Evolutionary conservation across 78 protist species (phyloP).

Genomic region (Isochrysis galbana): DNA sequence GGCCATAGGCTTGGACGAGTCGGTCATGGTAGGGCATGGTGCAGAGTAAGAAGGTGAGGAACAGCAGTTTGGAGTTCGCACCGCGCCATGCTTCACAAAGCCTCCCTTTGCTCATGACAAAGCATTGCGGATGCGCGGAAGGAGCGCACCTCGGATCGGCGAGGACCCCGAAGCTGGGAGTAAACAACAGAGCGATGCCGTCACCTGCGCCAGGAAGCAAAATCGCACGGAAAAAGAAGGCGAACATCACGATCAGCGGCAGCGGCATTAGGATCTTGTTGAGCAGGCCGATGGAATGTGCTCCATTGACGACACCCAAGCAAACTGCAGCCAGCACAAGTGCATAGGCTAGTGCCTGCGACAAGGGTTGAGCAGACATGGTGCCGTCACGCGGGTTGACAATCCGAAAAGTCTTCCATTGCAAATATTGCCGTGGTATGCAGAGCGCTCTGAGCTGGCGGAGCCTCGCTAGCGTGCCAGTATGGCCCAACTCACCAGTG

Average conservation of each 20-base stretch:
- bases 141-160: too few relatives aligned
- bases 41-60: too few relatives aligned
- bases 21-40: too few relatives aligned
- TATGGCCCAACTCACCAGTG: too few relatives aligned
- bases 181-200: neutral
- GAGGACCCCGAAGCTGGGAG: too few relatives aligned
- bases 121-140: too few relatives aligned
- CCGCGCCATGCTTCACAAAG: too few relatives aligned
- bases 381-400: neutral
- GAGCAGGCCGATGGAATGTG: neutral
- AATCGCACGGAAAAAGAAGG: neutral
- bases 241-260: neutral
- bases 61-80: neutral
- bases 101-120: too few relatives aligned
- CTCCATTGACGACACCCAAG: neutral
- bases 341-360: neutral
- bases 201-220: neutral
- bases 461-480: too few relatives aligned
- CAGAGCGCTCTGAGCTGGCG: too few relatives aligned
- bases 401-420: neutral
- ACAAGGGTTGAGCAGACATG: neutral
- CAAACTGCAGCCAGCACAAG: neutral
- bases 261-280: constrained; percentile 17
- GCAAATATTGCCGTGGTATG: too few relatives aligned
- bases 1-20: too few relatives aligned